A percentile compares a stretch with the other conserved stretches of the same genome.
Evolutionary conservation across 108 stramenopile species (phyloP).

Genomic region (Nitzschia putrida): DNA sequence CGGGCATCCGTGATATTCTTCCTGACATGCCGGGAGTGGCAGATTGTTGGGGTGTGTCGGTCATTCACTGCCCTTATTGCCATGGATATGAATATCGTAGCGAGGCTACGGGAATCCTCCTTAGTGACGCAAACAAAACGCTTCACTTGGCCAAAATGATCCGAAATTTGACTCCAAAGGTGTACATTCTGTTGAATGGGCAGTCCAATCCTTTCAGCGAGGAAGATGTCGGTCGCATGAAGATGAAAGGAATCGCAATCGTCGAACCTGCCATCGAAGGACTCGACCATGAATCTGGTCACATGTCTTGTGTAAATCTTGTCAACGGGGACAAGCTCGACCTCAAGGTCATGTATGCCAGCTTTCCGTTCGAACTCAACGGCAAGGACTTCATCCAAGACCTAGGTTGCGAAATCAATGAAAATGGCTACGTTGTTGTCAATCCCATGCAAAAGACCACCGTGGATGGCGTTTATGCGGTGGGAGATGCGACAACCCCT

Average conservation of each 20-base stretch:
- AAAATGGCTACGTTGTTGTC: conserved; percentile 14
- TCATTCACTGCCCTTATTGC: conserved; percentile 39
- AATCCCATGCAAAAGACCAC: conserved; percentile 10
- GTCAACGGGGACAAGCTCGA: conserved; percentile 8
- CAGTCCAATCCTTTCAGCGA: neutral
- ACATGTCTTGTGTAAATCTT: neutral
- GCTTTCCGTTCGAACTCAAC: conserved; percentile 15
- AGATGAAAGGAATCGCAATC: conserved; percentile 6
- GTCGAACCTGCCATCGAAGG: neutral
- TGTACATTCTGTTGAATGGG: neutral
- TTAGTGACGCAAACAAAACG: neutral
- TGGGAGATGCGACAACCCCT: conserved; percentile 17
- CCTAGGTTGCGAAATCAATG: conserved; percentile 51
- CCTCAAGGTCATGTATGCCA: conserved; percentile 10
- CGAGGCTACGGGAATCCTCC: conserved; percentile 12
- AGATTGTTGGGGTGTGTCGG: conserved; percentile 30
- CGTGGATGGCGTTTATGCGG: conserved; percentile 10
- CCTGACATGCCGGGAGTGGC: conserved; percentile 22
- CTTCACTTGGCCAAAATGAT: conserved; percentile 15
- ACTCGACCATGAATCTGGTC: conserved; percentile 24
- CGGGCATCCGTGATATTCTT: conserved; percentile 18
- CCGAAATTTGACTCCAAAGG: conserved; percentile 21
- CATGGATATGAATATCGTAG: conserved; percentile 29
- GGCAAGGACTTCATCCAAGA: conserved; percentile 41
- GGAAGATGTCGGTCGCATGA: conserved; percentile 1